Evolutionary conservation across 176 grass and related monocot species (phyloP).

Genomic region (Secale cereale): DNA sequence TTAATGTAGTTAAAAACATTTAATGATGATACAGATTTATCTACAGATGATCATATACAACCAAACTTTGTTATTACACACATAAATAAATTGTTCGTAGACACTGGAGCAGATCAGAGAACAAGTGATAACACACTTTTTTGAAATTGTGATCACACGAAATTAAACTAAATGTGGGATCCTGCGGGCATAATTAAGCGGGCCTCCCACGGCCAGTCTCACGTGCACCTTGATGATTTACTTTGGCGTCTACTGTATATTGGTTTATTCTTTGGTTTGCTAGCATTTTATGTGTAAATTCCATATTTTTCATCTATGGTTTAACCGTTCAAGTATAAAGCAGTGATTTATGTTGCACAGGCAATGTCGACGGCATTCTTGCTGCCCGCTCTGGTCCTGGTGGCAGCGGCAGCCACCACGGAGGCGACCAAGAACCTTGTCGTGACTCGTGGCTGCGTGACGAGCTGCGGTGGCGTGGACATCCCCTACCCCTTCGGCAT

Average conservation of each 20-base stretch:
- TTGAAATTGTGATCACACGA: neutral
- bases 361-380: neutral
- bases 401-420: neutral
- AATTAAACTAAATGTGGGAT: neutral
- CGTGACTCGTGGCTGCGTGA: neutral
- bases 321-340: neutral
- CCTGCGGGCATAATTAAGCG: neutral
- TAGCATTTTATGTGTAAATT: too few species aligned
- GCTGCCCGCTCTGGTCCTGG: neutral
- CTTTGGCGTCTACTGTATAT: too few species aligned
- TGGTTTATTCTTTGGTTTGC: too few species aligned
- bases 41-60: neutral
- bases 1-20: neutral
- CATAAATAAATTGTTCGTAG: neutral
- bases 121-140: neutral
- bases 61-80: neutral
- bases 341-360: neutral
- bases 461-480: neutral
- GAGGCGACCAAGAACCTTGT: neutral
- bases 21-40: neutral
- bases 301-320: neutral
- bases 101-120: neutral
- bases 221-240: too few species aligned
- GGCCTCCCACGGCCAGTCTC: too few species aligned
- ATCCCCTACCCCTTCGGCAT: slow-evolving; percentile 3